Evolutionary conservation across 768 basidiomycete genomes (phyloP).

Genomic region (Melanogaster broomeanus): DNA sequence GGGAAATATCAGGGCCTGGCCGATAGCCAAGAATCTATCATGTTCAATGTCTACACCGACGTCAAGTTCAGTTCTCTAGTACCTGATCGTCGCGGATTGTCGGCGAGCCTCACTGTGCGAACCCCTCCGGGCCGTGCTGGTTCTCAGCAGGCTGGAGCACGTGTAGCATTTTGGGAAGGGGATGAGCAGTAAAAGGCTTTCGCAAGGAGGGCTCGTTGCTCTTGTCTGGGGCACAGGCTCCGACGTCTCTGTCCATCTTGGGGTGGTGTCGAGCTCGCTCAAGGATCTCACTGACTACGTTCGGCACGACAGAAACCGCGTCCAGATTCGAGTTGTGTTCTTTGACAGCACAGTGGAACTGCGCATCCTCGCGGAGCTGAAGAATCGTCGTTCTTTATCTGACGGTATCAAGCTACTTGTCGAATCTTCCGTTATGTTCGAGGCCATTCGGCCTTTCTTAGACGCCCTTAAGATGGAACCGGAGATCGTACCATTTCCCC

Average conservation of each 20-base stretch:
- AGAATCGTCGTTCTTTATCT: slow-evolving; percentile 22
- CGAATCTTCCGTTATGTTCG: slow-evolving; percentile 67
- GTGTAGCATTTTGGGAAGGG: slow-evolving; percentile 64
- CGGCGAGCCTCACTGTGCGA: slow-evolving; percentile 46
- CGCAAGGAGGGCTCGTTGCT: slow-evolving; percentile 64
- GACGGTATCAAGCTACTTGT: slow-evolving; percentile 43
- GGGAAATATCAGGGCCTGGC: slow-evolving; percentile 55
- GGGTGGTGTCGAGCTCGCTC: slow-evolving; percentile 45
- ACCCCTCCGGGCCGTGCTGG: slow-evolving; percentile 61
- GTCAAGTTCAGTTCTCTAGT: slow-evolving; percentile 47
- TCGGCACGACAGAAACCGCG: slow-evolving; percentile 28
- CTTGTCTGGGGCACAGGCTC: slow-evolving; percentile 47
- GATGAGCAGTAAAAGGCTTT: slow-evolving; percentile 56
- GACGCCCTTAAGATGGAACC: slow-evolving; percentile 61
- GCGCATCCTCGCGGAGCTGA: slow-evolving; percentile 41
- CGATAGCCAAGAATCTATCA: slow-evolving; percentile 45
- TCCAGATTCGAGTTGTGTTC: slow-evolving; percentile 57
- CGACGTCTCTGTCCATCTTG: slow-evolving; percentile 51
- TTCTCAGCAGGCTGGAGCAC: slow-evolving; percentile 34
- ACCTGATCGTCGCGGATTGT: slow-evolving; percentile 55
- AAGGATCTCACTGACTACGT: slow-evolving; percentile 50
- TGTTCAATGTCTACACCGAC: slow-evolving; percentile 66
- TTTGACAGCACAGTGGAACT: slow-evolving; percentile 63
- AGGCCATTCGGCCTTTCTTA: slow-evolving; percentile 68
- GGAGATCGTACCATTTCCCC: slow-evolving; percentile 53